Conservation (phyloP, 805 yeast species). For the Ogataea polymorpha region DNA sequence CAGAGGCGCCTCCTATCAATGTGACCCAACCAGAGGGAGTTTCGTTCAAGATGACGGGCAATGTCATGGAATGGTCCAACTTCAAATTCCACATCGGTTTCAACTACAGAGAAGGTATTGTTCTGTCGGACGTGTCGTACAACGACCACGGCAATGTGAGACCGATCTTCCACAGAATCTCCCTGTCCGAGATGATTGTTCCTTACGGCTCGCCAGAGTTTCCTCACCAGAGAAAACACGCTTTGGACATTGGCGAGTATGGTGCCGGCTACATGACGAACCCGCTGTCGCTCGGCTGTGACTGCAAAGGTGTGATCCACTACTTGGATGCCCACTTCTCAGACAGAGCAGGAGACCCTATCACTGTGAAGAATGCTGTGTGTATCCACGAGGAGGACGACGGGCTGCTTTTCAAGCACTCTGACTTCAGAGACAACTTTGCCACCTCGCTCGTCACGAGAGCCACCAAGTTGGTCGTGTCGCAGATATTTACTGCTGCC, state of each 20-base stretch:
- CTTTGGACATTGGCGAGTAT: conserved; percentile 82
- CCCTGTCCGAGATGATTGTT: conserved; percentile 79
- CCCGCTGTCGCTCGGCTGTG: conserved; percentile 75
- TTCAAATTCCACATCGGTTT: conserved; percentile 77
- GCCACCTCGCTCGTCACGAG: conserved; percentile 73
- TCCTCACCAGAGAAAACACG: conserved; percentile 84
- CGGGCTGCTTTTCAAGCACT: conserved; percentile 75
- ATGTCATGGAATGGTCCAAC: conserved; percentile 74
- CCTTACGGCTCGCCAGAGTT: conserved; percentile 78
- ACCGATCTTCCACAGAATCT: conserved; percentile 75
- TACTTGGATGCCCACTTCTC: conserved; percentile 78
- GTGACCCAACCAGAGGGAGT: conserved; percentile 82
- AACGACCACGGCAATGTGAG: conserved; percentile 73
- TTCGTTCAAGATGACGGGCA: conserved; percentile 67
- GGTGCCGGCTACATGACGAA: conserved; percentile 87
- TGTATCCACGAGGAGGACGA: conserved; percentile 88
- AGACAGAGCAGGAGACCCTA: conserved; percentile 63
- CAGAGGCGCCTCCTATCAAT: conserved; percentile 61
- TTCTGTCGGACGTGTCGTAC: conserved; percentile 67
- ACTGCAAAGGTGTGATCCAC: conserved; percentile 83
- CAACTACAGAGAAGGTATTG: conserved; percentile 84
- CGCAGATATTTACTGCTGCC: conserved; percentile 84
- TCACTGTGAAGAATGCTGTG: conserved; percentile 70
- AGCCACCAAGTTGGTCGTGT: conserved; percentile 68
- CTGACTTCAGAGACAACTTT: conserved; percentile 79